phyloP scores from a whole-genome alignment of 208 protist species.

The Willaertia magna region DNA sequence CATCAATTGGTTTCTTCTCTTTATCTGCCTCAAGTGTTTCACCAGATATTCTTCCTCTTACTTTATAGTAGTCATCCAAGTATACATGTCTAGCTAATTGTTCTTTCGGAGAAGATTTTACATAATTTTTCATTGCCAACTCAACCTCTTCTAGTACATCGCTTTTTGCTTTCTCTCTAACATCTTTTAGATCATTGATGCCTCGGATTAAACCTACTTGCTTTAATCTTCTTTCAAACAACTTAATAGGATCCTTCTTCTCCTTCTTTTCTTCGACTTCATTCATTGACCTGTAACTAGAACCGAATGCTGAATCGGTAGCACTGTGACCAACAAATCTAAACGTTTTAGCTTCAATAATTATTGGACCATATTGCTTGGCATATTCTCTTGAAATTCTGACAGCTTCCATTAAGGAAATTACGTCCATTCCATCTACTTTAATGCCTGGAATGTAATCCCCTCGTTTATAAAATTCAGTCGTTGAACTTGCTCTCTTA shows the following conservation, averaged over 20 bases:
- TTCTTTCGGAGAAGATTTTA: too few relatives aligned
- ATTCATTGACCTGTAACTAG: slow-evolving; percentile 82
- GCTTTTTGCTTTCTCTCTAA: too few relatives aligned
- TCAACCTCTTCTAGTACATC: too few relatives aligned
- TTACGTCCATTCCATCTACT: slow-evolving; percentile 93
- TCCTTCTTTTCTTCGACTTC: slow-evolving; percentile 75
- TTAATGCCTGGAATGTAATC: slow-evolving; percentile 86
- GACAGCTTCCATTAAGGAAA: slow-evolving; percentile 77
- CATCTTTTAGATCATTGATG: too few relatives aligned
- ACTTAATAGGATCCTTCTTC: slow-evolving; percentile 74
- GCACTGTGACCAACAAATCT: slow-evolving; percentile 92
- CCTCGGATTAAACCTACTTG: too few relatives aligned
- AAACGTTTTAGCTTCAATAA: slow-evolving; percentile 87
- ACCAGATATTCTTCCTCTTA: too few relatives aligned
- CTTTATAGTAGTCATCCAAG: too few relatives aligned
- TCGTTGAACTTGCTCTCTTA: slow-evolving; percentile 62
- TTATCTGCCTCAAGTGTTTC: too few relatives aligned
- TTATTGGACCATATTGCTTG: slow-evolving; percentile 75
- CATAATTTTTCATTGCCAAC: too few relatives aligned
- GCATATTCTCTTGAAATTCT: slow-evolving; percentile 64
- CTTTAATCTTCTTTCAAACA: too few relatives aligned
- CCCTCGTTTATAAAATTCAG: slow-evolving; percentile 87
- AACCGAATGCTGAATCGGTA: slow-evolving; percentile 93
- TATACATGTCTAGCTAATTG: too few relatives aligned
- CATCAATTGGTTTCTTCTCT: too few relatives aligned